Base-by-base conservation (phyloP, 2,329 filamentous ascomycete genomes). In the Lecanicillium sp. region DNA sequence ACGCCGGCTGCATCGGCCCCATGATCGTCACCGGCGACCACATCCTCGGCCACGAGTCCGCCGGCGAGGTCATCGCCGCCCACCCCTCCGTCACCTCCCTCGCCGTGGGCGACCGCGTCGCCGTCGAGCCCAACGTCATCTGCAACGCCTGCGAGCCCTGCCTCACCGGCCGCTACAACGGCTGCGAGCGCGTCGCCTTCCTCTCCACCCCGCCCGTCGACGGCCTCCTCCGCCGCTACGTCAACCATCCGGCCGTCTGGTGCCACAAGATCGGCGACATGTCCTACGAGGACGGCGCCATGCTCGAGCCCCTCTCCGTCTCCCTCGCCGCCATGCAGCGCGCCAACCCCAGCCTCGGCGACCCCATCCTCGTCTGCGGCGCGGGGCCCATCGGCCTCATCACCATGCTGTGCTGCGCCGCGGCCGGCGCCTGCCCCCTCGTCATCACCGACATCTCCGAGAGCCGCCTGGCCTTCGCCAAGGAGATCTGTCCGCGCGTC, bases 361-460 rank as follows among this genome's bases (percentile, higher is more conserved):
- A 97, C 66, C 82, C 89, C 3, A 84, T 94, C 36, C 72, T 97
- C 33, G 81, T 97, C 56, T 95, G 90, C 62, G 91, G 93, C 53
- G 91, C 93, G 4, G 93, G 91, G 0, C 93, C 93, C 38, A 97
- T 97, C 60, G 93, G 91, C 37, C 75, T 97, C 49, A 87, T 96
- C 56, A 91, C 89, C 1, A 73, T 95, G 50, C 78, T 95, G 26
- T 95, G 90, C 69, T 83, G 80, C 58, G 80, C 81, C 55, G 91
- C 91, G 5, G 90, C 90, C 1, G 93, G 93, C 39, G 91, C 91
- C 7, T 87, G 86, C 55, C 91, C 91, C 14, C 79, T 97, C 54
- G 86, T 95, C 56, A 90, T 97, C 62, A 96, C 91, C 4, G 93
- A 97, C 66, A 94, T 97, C 59, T 89, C 95, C 60, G 85, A 90